Base-by-base conservation (phyloP, 2,329 filamentous ascomycete species). In the Sclerotinia spermophila region DNA sequence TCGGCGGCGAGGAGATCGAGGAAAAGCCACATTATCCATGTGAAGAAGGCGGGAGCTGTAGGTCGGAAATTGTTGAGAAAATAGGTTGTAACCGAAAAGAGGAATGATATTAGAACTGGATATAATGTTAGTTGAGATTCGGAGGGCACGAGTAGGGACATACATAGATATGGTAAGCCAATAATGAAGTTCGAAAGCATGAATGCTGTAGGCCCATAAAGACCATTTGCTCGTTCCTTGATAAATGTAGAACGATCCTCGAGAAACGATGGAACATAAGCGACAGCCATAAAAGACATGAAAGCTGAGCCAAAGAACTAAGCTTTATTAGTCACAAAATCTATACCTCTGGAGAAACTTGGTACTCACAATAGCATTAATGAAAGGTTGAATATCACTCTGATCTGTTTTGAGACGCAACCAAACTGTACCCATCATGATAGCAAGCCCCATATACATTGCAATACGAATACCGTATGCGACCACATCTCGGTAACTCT, bases 391-490 rank as follows among this genome's bases (percentile, higher is more conserved):
- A 75, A 97, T 95, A 71, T 91, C 90, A 70, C 85, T 82, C 78
- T 96, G 93, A 0, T 84, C 82, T 0, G 90, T 84, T 5, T 85
- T 82, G 3, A 97, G 84, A 8, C 93, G 88, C 21, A 96, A 82
- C 90, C 92, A 97, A 19, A 96, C 91, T 0, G 93, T 96, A 7
- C 93, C 93, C 90, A 95, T 94, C 87, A 96, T 90, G 75, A 96
- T 87, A 1, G 92, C 92, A 24, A 96, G 84, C 0, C 88, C 87
- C 72, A 90, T 84, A 80, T 96, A 96, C 92, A 96, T 96, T 55
- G 86, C 90, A 56, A 96, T 84, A 5, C 93, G 88, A 75, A 96
- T 93, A 0, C 91, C 92, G 77, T 97, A 97, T 0, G 90, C 92
- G 67, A 97, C 88, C 10, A 96, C 85, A 78, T 97, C 93, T 38